Evolutionary conservation across 2,329 filamentous ascomycete species (phyloP), one percentile per base, ranked within the genome.

Genomic region (Arthrobotrys sphaeroides): DNA sequence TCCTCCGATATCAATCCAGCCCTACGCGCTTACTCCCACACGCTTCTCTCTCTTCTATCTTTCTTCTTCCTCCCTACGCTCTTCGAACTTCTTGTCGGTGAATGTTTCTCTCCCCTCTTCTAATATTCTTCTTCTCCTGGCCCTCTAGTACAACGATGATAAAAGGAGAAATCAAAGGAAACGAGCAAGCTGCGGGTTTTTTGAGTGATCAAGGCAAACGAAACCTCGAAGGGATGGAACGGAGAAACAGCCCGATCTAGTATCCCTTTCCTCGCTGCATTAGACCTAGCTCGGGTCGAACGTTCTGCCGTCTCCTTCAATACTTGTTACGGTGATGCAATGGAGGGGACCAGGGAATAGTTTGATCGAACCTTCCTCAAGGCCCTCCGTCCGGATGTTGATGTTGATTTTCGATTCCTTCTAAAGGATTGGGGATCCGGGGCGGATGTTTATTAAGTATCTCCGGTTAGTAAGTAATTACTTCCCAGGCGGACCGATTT

Each of bases 41-140:
- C 40, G 18, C 33, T 66, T 68, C 45, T 73, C 77, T 28, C 77
- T 77, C 20, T 77, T 73, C 42, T 77, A 68, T 16, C 67, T 68
- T 65, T 78, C 78, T 5, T 16, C 36, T 40, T 40, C 36, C 16
- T 40, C 5, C 13, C 2, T 49, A 24, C 16, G 10, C 22, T 28
- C 45, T n/a, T 36, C 43, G 28, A 9, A 9, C 42, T 47, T 47
- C 33, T 49, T 40, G 22, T 26, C 33, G 42, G 60, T 26, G n/a
- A 16, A 33, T 53, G 16, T 43, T 31, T 16, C 42, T 51, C n/a
- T n/a, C n/a, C n/a, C 42, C 47, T 33, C 18, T 28, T 53, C n/a
- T 55, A 43, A 31, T 40, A 24, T 31, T 66, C 45, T 55, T 45
- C 40, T 53, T 53, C 28, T 12, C 20, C 62, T 18, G 47, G 4